Evolutionary conservation across 441 rosid species (phyloP), one percentile per base, ranked within the genome.

Genomic region (California macrophylla): DNA sequence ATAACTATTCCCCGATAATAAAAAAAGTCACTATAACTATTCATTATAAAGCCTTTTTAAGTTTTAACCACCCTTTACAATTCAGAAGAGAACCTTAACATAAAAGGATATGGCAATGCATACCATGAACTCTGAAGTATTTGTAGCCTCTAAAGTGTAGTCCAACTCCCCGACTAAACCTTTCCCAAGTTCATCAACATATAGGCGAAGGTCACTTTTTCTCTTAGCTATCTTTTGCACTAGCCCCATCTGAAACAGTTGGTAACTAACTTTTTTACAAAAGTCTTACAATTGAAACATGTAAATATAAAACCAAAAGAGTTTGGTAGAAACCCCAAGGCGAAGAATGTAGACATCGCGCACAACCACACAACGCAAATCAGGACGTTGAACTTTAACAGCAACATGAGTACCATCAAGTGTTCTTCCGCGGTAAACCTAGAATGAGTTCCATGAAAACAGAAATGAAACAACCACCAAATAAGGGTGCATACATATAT

Each of bases 161-260:
- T 93, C 98, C 75, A 93, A 79, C 82, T 93, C 98, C 72, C 97
- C 97, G 70, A 87, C 93, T 74, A 93, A 85, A 67, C 98, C 97
- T 81, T 81, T 93, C 75, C 98, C 98, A 65, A 93, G 93, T 82
- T 93, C 98, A 82, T 93, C 98, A 71, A 96, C 98, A 75, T 93
- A 93, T n/a, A 87, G 83, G 66, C 96, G 89, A 80, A 85, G 91
- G 75, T 93, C 96, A 80, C 69, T 85, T 80, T 89, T 89, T 77
- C 96, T 84, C 80, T 89, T 93, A 20, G 93, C 92, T 75, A 93
- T 80, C 83, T 88, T 93, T 86, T 91, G 92, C 82, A 93, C 60
- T 71, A 93, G 70, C 21, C 96, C 98, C 69, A 93, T 79, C 98
- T 91, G 84, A 76, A 83, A 80, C 45, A 18, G 38, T 30, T 34